These are phyloP conservation scores for Mycena maculata DNA, from an alignment of 768 basidiomycete species.

Conservation along the genomic window DNA sequence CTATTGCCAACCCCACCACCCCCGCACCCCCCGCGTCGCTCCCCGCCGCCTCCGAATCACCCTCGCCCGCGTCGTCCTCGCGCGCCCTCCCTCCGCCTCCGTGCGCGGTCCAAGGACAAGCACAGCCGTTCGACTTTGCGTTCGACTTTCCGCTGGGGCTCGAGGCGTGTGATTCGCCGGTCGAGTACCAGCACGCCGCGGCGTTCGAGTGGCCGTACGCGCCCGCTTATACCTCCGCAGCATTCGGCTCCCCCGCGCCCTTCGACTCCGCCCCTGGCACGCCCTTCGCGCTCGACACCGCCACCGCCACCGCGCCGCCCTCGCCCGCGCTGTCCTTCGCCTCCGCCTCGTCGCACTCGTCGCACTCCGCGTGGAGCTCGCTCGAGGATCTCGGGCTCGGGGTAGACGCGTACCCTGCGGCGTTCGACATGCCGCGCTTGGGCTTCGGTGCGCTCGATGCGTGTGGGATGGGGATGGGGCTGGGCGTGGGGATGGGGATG, in stretches of 20 bases:
- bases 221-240: background rate
- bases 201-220: slow-evolving; percentile 21
- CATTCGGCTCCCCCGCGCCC: background rate
- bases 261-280: slow-evolving; percentile 12
- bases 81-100: too few species aligned
- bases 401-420: too few species aligned
- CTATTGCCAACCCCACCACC: too few species aligned
- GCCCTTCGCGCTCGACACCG: slow-evolving; percentile 19
- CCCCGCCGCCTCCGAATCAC: background rate
- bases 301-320: slow-evolving; percentile 17
- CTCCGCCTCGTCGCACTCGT: background rate
- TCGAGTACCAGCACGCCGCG: too few species aligned
- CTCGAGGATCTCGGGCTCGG: slow-evolving; percentile 15
- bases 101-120: too few species aligned
- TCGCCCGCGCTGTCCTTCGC: slow-evolving; percentile 13
- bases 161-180: too few species aligned
- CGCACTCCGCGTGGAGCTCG: slow-evolving; percentile 12
- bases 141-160: too few species aligned
- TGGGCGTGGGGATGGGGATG: background rate
- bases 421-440: too few species aligned
- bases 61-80: background rate
- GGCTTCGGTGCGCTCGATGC: background rate
- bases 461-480: background rate
- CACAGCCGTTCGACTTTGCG: background rate
- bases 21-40: background rate